A percentile compares a stretch with the other conserved stretches of the same genome.
Evolutionary conservation across 331 rosid genomes (phyloP).

Genomic region (Pyracantha coccinea): DNA sequence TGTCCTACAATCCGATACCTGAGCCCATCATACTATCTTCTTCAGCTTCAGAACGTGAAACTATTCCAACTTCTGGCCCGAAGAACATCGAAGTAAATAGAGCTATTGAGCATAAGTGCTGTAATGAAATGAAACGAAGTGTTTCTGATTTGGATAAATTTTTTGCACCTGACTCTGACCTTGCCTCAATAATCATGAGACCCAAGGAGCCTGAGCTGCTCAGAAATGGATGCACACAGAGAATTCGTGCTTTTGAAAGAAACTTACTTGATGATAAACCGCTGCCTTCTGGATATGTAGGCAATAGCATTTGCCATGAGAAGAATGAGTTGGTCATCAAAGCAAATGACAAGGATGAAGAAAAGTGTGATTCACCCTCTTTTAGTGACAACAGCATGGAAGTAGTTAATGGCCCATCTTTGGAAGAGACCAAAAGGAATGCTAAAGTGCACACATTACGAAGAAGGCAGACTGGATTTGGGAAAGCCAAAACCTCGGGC

Average conservation of each 20-base stretch:
- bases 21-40: constrained; percentile 9
- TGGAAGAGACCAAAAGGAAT: constrained; percentile 21
- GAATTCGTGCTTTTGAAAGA: constrained; percentile 67
- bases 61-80: constrained; percentile 18
- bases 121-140: constrained; percentile 21
- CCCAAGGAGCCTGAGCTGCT: constrained; percentile 49
- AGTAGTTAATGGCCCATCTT: constrained; percentile 2
- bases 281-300: constrained; percentile 14
- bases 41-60: constrained; percentile 18
- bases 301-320: constrained; percentile 10
- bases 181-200: constrained; percentile 52
- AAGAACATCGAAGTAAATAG: constrained; percentile 8
- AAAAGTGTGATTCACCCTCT: constrained; percentile 5
- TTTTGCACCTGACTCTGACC: constrained; percentile 25
- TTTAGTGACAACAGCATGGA: constrained; percentile 15
- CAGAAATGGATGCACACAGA: constrained; percentile 72
- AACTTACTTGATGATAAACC: constrained; percentile 32
- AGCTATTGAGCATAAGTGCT: constrained; percentile 19
- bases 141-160: constrained; percentile 27
- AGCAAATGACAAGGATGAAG: constrained; percentile 21
- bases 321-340: constrained; percentile 24
- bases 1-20: constrained; percentile 10
- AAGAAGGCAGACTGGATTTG: constrained; percentile 26
- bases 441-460: constrained; percentile 16
- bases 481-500: constrained; percentile 19